Base-by-base conservation (phyloP, 176 grass and related monocot species). In the Pharus latifolius region DNA sequence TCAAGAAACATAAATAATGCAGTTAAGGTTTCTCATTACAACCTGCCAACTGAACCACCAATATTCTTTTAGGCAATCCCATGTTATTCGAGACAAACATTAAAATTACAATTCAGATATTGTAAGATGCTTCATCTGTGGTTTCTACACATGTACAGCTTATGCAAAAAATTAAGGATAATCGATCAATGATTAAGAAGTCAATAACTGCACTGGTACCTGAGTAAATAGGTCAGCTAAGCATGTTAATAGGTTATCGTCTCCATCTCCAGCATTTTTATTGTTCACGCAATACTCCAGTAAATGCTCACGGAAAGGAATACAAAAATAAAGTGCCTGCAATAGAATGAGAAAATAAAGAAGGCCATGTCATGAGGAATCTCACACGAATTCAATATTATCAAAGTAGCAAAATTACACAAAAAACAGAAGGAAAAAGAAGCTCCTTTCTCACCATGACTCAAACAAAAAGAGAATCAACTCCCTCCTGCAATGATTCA, bases 201-300 rank as follows among this genome's bases (percentile, higher is more conserved):
- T 18, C 14, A 62, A 58, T 65, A 73, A 69, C 31, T 56, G 70
- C 40, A 70, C 4, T 66, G 27, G 41, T 75, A 96, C 94, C 89
- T 98, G 94, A 81, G 83, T 85, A 78, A 98, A 98, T 0, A 98
- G 85, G 75, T 98, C 94, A 76, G 94, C 94, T 55, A 98, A 76
- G 63, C 89, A 93, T 63, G 86, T 93, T 68, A 98, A 78, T 51
- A 98, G 77, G 73, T 90, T 98, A 20, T 98, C 94, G 22, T 97
- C 89, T 70, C 31, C 83, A 73, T 98, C 94, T 27, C 65, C 56
- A 28, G 60, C 35, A 52, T 49, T 88, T 63, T 88, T 93, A 70
- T 81, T 93, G 67, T 85, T 90, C 24, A 50, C 83, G 85, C 93
- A 98, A 76, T 98, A 90, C 54, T 93, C 87, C 55, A 98, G 86